Percentiles rank a stretch among this genome's conserved stretches.
phyloP scores from a whole-genome alignment of 2,329 filamentous ascomycete genomes.

The Colletotrichum tamarilloi region DNA sequence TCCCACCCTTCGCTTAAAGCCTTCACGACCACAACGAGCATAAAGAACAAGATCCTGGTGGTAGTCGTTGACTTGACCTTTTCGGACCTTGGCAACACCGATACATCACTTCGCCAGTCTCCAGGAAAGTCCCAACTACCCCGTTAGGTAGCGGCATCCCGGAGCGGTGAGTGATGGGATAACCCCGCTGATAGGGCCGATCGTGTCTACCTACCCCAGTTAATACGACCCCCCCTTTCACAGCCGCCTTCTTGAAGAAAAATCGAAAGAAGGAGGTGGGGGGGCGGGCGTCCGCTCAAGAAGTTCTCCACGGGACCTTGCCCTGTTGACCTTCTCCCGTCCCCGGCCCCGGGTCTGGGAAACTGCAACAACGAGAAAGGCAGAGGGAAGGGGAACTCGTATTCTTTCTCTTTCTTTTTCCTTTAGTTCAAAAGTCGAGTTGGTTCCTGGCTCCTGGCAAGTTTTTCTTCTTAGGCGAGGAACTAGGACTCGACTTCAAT shows the following conservation, averaged over 20 bases:
- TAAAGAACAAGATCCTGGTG: not conserved
- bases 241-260: not conserved
- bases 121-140: not conserved
- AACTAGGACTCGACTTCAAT: not conserved
- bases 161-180: slow-evolving; percentile 22
- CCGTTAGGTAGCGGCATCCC: not conserved
- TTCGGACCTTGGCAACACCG: not conserved
- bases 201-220: slow-evolving; percentile 23
- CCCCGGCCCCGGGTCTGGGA: not conserved
- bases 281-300: not conserved
- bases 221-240: slow-evolving; percentile 20
- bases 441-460: slow-evolving; percentile 1
- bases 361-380: not conserved
- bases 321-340: slow-evolving; percentile 1
- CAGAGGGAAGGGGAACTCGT: not conserved
- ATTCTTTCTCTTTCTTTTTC: not conserved
- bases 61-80: not conserved
- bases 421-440: not conserved
- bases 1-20: not conserved
- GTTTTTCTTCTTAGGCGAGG: not conserved
- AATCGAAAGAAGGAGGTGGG: slow-evolving; percentile 1
- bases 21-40: not conserved
- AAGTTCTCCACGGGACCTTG: slow-evolving; percentile 1
- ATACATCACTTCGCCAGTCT: not conserved
- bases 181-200: slow-evolving; percentile 34